A percentile compares a stretch with the other conserved stretches of the same genome.
phyloP scores from a whole-genome alignment of 1,139 yeast genomes.

The Scheffersomyces insectosa region DNA sequence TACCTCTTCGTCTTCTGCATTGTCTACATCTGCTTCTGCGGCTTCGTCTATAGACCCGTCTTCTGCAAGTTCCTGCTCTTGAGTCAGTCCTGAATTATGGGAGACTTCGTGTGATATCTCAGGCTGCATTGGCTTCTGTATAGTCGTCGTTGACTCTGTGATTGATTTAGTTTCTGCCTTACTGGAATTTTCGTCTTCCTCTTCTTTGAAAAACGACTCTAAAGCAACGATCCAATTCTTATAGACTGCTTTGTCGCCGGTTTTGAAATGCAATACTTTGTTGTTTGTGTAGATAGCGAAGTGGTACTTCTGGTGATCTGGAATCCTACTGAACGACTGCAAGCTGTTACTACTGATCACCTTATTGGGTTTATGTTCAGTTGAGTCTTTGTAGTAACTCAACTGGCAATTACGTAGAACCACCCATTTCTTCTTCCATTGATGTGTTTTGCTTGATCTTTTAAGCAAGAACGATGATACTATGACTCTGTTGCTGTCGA shows the following conservation, averaged over 20 bases:
- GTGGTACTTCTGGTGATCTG: conserved; percentile 35
- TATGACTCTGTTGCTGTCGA: conserved; percentile 7
- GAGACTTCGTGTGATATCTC: conserved; percentile 1
- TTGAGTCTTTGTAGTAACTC: conserved; percentile 57
- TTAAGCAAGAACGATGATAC: conserved; percentile 17
- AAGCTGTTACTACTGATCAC: conserved; percentile 34
- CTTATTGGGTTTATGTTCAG: conserved; percentile 55
- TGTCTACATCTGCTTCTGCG: conserved; percentile 14
- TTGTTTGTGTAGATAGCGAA: conserved; percentile 44
- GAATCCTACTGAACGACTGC: conserved; percentile 26
- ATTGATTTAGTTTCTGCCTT: not conserved
- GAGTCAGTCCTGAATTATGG: not conserved
- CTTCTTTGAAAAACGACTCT: conserved; percentile 22
- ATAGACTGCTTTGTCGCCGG: conserved; percentile 33
- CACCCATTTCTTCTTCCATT: conserved; percentile 59
- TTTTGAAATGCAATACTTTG: conserved; percentile 44
- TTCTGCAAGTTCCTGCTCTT: no score
- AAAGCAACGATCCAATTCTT: conserved; percentile 44
- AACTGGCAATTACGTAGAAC: conserved; percentile 57
- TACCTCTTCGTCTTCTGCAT: conserved; percentile 1
- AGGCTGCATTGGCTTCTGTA: conserved; percentile 1
- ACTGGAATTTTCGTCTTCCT: not conserved
- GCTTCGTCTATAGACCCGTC: not conserved
- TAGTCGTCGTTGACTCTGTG: not conserved
- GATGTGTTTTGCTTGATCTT: conserved; percentile 24